Conservation (phyloP, 2,329 filamentous ascomycete genomes). For the Epichloe bromicola region DNA sequence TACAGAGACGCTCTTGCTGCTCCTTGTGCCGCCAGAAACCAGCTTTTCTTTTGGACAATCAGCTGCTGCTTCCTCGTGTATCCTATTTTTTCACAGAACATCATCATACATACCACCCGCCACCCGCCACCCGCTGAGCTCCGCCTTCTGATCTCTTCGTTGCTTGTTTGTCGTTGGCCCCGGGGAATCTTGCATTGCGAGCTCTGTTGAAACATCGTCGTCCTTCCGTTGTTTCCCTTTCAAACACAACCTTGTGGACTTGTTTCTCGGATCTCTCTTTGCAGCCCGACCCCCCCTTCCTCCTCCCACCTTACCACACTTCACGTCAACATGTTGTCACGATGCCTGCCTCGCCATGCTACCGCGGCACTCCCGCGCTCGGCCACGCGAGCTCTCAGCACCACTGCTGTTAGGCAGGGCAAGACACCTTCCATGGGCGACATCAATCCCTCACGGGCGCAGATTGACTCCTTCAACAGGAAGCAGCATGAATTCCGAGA, state of each 20-base stretch:
- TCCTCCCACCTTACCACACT: neutral
- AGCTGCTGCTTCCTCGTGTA: neutral
- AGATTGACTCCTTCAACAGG: slow-evolving; percentile 62
- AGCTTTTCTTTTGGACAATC: neutral
- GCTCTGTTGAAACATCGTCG: neutral
- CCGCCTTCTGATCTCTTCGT: neutral
- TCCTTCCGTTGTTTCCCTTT: neutral
- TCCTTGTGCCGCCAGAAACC: neutral
- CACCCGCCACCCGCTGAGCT: neutral
- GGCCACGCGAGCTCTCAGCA: slow-evolving; percentile 42
- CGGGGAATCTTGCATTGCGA: neutral
- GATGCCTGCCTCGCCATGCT: slow-evolving; percentile 26
- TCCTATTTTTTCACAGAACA: neutral
- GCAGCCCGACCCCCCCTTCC: slow-evolving; percentile 5
- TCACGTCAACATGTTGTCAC: slow-evolving; percentile 6
- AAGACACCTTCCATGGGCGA: slow-evolving; percentile 72
- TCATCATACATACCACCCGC: neutral
- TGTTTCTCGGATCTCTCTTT: slow-evolving; percentile 3
- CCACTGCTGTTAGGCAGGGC: slow-evolving; percentile 30
- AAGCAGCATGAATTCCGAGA: slow-evolving; percentile 82
- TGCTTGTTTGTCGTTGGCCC: neutral
- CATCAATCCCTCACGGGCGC: slow-evolving; percentile 52
- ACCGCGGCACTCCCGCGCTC: slow-evolving; percentile 32
- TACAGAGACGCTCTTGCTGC: neutral
- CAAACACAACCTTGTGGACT: neutral